Evolutionary conservation across 2,329 filamentous ascomycete species (phyloP).

Genomic region (Incumbomyces lentus): DNA sequence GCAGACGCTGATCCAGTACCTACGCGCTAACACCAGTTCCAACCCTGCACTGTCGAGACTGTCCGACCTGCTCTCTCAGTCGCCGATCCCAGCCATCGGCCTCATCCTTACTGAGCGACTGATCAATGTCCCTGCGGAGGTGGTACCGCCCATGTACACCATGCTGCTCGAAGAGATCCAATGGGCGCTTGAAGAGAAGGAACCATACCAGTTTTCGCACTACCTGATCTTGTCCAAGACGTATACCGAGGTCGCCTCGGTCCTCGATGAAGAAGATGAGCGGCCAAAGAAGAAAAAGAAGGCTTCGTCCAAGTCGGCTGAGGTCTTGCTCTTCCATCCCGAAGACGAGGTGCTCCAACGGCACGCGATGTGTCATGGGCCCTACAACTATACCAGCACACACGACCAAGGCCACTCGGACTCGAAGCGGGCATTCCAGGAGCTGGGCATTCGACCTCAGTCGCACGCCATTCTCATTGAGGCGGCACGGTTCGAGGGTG

Average conservation of each 20-base stretch:
- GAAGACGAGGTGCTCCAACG: slow-evolving; percentile 85
- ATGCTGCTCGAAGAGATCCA: slow-evolving; percentile 89
- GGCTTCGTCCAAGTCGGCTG: slow-evolving; percentile 37
- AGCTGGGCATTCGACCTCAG: slow-evolving; percentile 74
- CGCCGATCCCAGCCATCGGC: slow-evolving; percentile 55
- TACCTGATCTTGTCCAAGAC: slow-evolving; percentile 86
- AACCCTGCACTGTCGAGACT: slow-evolving; percentile 49
- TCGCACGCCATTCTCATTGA: slow-evolving; percentile 84
- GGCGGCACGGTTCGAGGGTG: slow-evolving; percentile 60
- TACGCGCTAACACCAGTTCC: slow-evolving; percentile 45
- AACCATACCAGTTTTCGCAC: slow-evolving; percentile 87
- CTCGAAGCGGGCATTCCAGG: slow-evolving; percentile 89
- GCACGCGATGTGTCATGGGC: slow-evolving; percentile 59
- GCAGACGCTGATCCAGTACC: slow-evolving; percentile 60
- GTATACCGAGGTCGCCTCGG: slow-evolving; percentile 81
- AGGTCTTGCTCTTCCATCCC: slow-evolving; percentile 83
- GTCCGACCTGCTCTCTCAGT: slow-evolving; percentile 46
- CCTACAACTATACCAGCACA: slow-evolving; percentile 69
- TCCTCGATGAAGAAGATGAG: slow-evolving; percentile 57
- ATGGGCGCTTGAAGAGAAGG: slow-evolving; percentile 77
- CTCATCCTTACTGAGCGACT: slow-evolving; percentile 84
- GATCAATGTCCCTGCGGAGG: slow-evolving; percentile 92
- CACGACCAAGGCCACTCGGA: slow-evolving; percentile 70
- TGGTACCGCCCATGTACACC: slow-evolving; percentile 84
- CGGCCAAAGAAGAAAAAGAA: slow-evolving; percentile 59